Base-by-base conservation (phyloP, 2,329 filamentous ascomycete species). In the Zasmidium cellare region DNA sequence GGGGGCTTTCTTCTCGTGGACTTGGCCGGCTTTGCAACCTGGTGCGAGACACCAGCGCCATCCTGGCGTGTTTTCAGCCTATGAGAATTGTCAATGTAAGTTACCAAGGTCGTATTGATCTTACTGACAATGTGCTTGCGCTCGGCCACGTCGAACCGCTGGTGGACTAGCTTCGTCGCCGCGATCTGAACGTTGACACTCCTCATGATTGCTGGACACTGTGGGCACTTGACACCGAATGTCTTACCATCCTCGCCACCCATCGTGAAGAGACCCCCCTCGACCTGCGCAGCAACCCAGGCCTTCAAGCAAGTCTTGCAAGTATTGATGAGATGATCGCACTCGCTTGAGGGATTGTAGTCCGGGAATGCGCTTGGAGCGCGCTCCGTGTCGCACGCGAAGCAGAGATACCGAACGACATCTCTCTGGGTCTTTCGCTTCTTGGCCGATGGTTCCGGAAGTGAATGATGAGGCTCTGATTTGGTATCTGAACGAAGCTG, bases 1-100 rank as follows among this genome's bases (percentile, higher is more conserved):
- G 3, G 20, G 31, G 18, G 49, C 45, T 41, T 55, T 48, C 19
- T 56, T 50, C 47, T 63, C 53, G 22, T 79, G 79, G 1, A 71
- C 73, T 58, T 85, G 82, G 0, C 83, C 82, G 0, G 76, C 77
- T 7, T 73, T 75, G 62, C 84, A 87, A 1, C 71, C 72, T 0
- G 79, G 71, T 20, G 63, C 57, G 1, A 82, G 74, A 62, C 84
- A 87, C 79, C 81, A 84, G 16, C 78, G 69, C 65, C 83, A 85
- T 23, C 76, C 62, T 19, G 67, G 69, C 3, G 61, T 67, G 38
- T 51, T 57, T 5, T 71, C 69, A n/a, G 54, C 25, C 25, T 28
- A 28, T 28, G 25, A 28, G n/a, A 28, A 11, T 11, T 28, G 25
- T 28, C 25, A 28, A 28, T 28, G 25, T 28, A 11, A 11, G 25